These are phyloP conservation scores for Clohesyomyces aquaticus DNA, from an alignment of 495 filamentous ascomycete species.

Conservation along the genomic window DNA sequence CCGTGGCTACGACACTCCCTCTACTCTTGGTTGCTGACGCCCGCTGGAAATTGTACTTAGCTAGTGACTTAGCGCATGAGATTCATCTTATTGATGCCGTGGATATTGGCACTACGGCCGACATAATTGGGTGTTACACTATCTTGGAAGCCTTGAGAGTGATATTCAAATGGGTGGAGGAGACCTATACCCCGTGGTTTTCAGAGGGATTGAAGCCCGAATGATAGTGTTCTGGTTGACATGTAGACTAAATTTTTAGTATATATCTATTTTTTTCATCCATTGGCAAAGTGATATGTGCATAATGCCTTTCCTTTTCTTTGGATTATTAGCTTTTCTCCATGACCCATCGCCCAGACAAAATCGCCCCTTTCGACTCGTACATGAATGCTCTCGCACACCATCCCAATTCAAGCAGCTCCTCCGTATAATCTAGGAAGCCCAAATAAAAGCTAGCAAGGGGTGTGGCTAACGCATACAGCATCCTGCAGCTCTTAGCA, in stretches of 20 bases:
- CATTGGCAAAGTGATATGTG: background rate
- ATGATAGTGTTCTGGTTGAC: slow-evolving; percentile 15
- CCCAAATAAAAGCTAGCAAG: too few relatives aligned
- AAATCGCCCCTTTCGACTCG: background rate
- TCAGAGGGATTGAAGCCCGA: slow-evolving; percentile 25
- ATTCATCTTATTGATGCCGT: slow-evolving; percentile 37
- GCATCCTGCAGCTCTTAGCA: too few relatives aligned
- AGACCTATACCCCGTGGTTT: slow-evolving; percentile 26
- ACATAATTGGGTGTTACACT: slow-evolving; percentile 35
- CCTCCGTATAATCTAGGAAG: too few relatives aligned
- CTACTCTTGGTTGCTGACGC: slow-evolving; percentile 32
- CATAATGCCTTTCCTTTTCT: background rate
- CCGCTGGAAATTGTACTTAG: slow-evolving; percentile 31
- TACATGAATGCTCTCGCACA: too few relatives aligned
- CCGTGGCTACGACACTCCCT: slow-evolving; percentile 29
- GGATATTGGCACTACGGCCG: slow-evolving; percentile 31
- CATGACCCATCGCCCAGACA: background rate
- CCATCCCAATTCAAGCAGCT: too few relatives aligned
- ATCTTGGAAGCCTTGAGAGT: slow-evolving; percentile 29
- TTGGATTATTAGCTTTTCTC: background rate
- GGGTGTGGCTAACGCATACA: too few relatives aligned
- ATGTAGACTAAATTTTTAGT: background rate
- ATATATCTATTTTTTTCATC: slow-evolving; percentile 1
- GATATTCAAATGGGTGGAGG: slow-evolving; percentile 21
- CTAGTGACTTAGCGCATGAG: slow-evolving; percentile 26